phyloP scores from a whole-genome alignment of 2,329 filamentous ascomycete genomes.

The Dactylellina leptospora region DNA sequence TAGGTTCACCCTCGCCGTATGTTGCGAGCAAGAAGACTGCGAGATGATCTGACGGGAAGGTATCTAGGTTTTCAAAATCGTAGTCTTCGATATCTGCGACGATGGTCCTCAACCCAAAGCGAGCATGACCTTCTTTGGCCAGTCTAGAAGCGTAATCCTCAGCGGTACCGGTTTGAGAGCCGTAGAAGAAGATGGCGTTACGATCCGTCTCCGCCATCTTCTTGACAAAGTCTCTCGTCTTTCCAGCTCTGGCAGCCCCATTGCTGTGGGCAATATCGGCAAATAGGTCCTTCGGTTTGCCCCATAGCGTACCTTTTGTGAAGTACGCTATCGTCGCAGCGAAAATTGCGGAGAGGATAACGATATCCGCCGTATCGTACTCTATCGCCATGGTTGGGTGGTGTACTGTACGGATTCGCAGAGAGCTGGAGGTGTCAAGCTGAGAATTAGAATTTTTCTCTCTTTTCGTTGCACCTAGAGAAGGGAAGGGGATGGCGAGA shows the following conservation, averaged over 20 bases:
- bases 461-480: no score
- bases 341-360: constrained; percentile 86
- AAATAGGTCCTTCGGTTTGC: constrained; percentile 85
- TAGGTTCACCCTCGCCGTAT: constrained; percentile 97
- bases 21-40: constrained; percentile 96
- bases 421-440: neutral
- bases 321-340: constrained; percentile 92
- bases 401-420: neutral
- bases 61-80: constrained; percentile 92
- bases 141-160: constrained; percentile 97
- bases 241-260: constrained; percentile 73
- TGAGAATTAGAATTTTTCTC: neutral
- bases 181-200: constrained; percentile 98
- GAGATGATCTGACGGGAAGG: constrained; percentile 86
- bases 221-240: constrained; percentile 90
- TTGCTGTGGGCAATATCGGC: constrained; percentile 73
- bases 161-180: constrained; percentile 96
- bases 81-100: constrained; percentile 97
- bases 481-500: no score
- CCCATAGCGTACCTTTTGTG: constrained; percentile 96
- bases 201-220: constrained; percentile 95
- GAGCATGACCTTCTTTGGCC: constrained; percentile 95
- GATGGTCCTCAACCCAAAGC: constrained; percentile 97
- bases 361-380: constrained; percentile 92
- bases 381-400: constrained; percentile 75